Evolutionary conservation across 2,329 filamentous ascomycete genomes (phyloP), one percentile per base, ranked within the genome.

Genomic region (Diaporthe humulicola): DNA sequence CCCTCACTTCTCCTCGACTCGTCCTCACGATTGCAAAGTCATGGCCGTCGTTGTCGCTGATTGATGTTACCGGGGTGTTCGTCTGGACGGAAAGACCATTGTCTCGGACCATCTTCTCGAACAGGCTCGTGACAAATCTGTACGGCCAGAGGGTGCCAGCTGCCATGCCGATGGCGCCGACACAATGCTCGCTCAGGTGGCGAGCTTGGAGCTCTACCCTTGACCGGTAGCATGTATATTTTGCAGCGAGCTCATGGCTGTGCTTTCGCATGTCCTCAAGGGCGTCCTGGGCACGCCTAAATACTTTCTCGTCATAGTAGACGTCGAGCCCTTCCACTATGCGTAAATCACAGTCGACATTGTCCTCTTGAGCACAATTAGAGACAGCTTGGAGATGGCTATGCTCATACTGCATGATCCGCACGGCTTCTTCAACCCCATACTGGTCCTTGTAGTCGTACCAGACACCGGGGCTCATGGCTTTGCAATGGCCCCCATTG

Each of bases 381-480:
- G 56, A 36, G 8, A 58, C 17, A 1, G 56, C 56, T 36, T 58
- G 56, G 30, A 38, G 56, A 36, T 36, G 56, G 56, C 56, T 58
- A 12, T 58, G 56, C 33, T 58, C 56, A n/a, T 58, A 58, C 3
- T 58, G 30, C 33, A 58, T 58, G 56, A 58, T 58, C 33, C 30
- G 30, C 30, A 58, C 30, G 9, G 56, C 56, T 58, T 58, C 33
- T 38, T 58, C 56, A n/a, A 38, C 30, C 7, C 56, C 56, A 6
- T 58, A 58, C 56, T 58, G 56, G 8, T 22, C 14, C 30, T 38
- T 58, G 56, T 58, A 58, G 33, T 58, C 56, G 30, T 58, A 38
- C 56, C 56, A 58, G 56, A 58, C 56, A 7, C 54, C 54, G 19
- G 54, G 28, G 54, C 54, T 57, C 54, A 57, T 57, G 17, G 54